phyloP scores from a whole-genome alignment of 2,329 filamentous ascomycete species.

The Fusarium marasasianum region DNA sequence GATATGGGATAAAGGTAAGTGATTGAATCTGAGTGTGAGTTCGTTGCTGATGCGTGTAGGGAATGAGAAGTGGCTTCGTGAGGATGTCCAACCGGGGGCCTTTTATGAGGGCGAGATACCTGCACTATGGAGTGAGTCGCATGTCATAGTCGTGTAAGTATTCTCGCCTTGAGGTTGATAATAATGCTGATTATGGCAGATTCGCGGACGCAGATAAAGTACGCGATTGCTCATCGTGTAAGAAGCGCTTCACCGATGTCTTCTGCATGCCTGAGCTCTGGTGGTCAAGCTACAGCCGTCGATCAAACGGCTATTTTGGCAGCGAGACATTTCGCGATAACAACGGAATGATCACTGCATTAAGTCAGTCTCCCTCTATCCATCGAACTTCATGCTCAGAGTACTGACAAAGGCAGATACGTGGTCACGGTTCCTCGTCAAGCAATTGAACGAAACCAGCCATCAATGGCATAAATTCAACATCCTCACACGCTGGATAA shows the following conservation, averaged over 20 bases:
- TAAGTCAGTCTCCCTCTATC: neutral
- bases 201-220: constrained; percentile 45
- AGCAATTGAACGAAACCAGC: neutral
- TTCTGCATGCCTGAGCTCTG: constrained; percentile 40
- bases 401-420: constrained; percentile 8
- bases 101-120: neutral
- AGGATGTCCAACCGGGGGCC: neutral
- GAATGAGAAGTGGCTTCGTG: neutral
- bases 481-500: constrained; percentile 20
- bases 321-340: constrained; percentile 45
- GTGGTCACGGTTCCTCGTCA: constrained; percentile 28
- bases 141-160: constrained; percentile 18
- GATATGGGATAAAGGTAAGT: constrained; percentile 20
- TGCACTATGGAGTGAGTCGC: constrained; percentile 1
- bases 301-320: constrained; percentile 54
- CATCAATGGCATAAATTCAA: constrained; percentile 33
- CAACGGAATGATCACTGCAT: neutral
- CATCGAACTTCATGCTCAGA: fast-evolving
- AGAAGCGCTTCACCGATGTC: constrained; percentile 27
- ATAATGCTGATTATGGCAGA: constrained; percentile 15
- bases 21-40: fast-evolving
- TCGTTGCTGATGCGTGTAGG: neutral
- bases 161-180: fast-evolving
- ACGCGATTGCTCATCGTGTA: constrained; percentile 44
- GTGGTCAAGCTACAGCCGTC: constrained; percentile 48